phyloP scores from a whole-genome alignment of 352 stramenopile genomes.

The Salisapilia sapeloensis region DNA sequence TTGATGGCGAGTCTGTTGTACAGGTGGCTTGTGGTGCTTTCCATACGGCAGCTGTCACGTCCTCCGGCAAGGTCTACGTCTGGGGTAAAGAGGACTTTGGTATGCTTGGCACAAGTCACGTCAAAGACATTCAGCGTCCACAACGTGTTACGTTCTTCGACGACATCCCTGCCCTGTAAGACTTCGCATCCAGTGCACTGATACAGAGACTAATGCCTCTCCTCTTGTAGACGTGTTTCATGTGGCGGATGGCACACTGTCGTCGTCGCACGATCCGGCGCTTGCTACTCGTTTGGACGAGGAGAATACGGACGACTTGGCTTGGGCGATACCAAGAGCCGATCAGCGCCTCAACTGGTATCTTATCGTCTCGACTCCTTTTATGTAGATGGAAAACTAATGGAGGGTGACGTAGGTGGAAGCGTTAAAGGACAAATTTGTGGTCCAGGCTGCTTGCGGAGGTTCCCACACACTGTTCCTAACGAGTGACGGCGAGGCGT shows the following conservation, averaged over 20 bases:
- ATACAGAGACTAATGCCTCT: not conserved
- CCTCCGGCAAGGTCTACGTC: slow-evolving; percentile 48
- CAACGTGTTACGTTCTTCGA: slow-evolving; percentile 50
- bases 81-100: slow-evolving; percentile 81
- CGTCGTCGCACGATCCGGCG: slow-evolving; percentile 53
- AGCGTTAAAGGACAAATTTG: slow-evolving; percentile 28
- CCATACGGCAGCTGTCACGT: slow-evolving; percentile 62
- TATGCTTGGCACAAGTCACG: slow-evolving; percentile 70
- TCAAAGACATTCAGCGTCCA: slow-evolving; percentile 42
- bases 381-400: not conserved
- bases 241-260: slow-evolving; percentile 74
- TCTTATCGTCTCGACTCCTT: not conserved
- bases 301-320: slow-evolving; percentile 74
- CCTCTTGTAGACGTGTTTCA: slow-evolving; percentile 33
- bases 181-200: slow-evolving; percentile 1
- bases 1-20: slow-evolving; percentile 50
- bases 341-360: slow-evolving; percentile 40
- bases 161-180: slow-evolving; percentile 39
- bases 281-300: slow-evolving; percentile 58
- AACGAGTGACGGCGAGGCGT: slow-evolving; percentile 68
- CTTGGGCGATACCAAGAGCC: slow-evolving; percentile 64
- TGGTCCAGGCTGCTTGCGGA: slow-evolving; percentile 64
- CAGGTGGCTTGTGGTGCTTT: slow-evolving; percentile 71
- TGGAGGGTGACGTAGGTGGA: slow-evolving; percentile 17
- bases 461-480: slow-evolving; percentile 79